phyloP scores from a whole-genome alignment of 1,139 yeast species.

The Wickerhamomyces sp. region DNA sequence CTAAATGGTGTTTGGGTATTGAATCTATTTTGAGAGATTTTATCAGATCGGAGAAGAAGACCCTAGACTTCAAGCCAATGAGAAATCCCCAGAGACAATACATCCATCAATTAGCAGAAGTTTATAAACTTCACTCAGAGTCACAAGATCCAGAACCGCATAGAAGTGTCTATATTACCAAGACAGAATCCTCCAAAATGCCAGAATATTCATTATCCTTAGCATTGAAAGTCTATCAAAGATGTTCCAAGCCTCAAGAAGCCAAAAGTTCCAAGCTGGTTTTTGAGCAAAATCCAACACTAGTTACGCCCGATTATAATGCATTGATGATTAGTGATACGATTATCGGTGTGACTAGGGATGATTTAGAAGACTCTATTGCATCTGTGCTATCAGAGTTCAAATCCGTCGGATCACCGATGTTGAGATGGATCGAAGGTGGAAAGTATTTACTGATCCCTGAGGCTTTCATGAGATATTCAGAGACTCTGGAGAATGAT shows the following conservation, averaged over 20 bases:
- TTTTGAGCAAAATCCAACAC: slow-evolving; percentile 6
- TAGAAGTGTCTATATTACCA: slow-evolving; percentile 61
- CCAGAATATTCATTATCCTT: slow-evolving; percentile 28
- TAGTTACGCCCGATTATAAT: slow-evolving; percentile 29
- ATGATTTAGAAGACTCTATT: slow-evolving; percentile 37
- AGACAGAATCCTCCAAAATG: slow-evolving; percentile 27
- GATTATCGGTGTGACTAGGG: slow-evolving; percentile 47
- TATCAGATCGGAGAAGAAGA: slow-evolving; percentile 32
- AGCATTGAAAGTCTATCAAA: slow-evolving; percentile 27
- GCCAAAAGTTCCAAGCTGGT: slow-evolving; percentile 8
- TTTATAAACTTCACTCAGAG: slow-evolving; percentile 57
- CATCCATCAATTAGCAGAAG: slow-evolving; percentile 60
- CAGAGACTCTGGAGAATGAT: slow-evolving; percentile 25
- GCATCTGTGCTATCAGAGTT: slow-evolving; percentile 22
- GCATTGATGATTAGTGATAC: slow-evolving; percentile 51
- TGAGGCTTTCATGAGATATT: slow-evolving; percentile 24
- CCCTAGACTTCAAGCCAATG: slow-evolving; percentile 72
- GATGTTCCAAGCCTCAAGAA: slow-evolving; percentile 29
- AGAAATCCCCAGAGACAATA: slow-evolving; percentile 61
- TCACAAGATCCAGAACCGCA: slow-evolving; percentile 81
- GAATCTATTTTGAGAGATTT: slow-evolving; percentile 51
- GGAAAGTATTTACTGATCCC: slow-evolving; percentile 43
- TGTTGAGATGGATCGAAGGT: slow-evolving; percentile 36
- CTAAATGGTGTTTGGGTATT: slow-evolving; percentile 58
- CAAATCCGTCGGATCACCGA: slow-evolving; percentile 23